phyloP scores from a whole-genome alignment of 306 rosid species.

The Cucumis cinereus region DNA sequence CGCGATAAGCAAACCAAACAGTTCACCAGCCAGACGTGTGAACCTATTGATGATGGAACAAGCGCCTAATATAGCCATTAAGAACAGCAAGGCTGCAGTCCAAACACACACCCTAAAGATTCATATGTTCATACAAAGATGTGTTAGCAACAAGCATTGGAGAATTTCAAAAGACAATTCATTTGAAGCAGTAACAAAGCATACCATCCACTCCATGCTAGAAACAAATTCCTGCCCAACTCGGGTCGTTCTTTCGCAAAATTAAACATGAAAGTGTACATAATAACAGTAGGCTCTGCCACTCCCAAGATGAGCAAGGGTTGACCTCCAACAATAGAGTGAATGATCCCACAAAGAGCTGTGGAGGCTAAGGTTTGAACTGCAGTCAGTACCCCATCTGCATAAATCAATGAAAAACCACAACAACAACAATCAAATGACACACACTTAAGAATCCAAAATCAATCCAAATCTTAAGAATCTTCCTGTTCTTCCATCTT shows the following conservation, averaged over 20 bases:
- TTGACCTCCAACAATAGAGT: conserved; percentile 88
- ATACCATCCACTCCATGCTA: conserved; percentile 92
- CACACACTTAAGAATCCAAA: neutral
- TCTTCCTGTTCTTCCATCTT: neutral
- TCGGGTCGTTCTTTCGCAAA: conserved; percentile 76
- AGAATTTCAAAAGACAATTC: neutral
- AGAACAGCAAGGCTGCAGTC: conserved; percentile 73
- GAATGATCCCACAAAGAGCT: conserved; percentile 76
- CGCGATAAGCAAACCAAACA: conserved; percentile 88
- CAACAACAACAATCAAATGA: neutral
- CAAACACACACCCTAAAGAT: conserved; percentile 84
- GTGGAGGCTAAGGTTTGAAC: conserved; percentile 91
- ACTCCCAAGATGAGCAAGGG: conserved; percentile 84
- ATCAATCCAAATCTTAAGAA: neutral
- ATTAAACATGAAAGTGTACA: conserved; percentile 90
- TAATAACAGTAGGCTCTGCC: conserved; percentile 97
- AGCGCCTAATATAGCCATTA: conserved; percentile 76
- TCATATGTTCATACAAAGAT: neutral
- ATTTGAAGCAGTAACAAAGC: neutral
- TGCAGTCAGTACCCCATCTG: conserved; percentile 87
- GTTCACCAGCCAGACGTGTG: conserved; percentile 87
- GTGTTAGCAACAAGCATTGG: neutral
- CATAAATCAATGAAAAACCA: conserved; percentile 16
- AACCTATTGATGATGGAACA: conserved; percentile 94
- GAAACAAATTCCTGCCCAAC: conserved; percentile 59